These are phyloP conservation scores for Raddia guianensis DNA, from an alignment of 176 grass and related monocot genomes.

Conservation along the genomic window DNA sequence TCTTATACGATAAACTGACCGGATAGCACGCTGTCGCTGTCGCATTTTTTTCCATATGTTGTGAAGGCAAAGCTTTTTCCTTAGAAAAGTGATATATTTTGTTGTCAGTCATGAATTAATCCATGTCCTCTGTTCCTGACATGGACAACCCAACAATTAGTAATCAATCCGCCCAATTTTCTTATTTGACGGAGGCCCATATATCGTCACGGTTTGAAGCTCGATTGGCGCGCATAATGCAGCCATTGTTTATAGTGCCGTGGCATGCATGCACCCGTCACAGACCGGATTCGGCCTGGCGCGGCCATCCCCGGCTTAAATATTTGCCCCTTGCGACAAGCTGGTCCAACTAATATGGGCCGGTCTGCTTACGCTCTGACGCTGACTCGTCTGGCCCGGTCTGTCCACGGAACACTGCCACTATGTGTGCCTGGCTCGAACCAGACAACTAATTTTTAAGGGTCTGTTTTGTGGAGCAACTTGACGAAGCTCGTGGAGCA, in stretches of 20 bases:
- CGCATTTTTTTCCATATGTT: background rate
- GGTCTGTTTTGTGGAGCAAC: too few relatives aligned
- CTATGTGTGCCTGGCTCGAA: too few relatives aligned
- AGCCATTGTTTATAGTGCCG: background rate
- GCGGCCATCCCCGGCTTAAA: conserved; percentile 20
- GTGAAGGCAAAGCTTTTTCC: background rate
- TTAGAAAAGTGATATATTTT: background rate
- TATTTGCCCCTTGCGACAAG: background rate
- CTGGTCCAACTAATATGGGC: conserved; percentile 30
- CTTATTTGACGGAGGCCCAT: conserved; percentile 16
- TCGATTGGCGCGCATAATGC: background rate
- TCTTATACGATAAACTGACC: background rate
- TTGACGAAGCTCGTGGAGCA: too few relatives aligned
- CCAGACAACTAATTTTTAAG: too few relatives aligned
- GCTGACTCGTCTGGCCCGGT: conserved; percentile 6
- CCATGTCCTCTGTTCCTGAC: background rate
- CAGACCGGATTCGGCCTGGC: conserved; percentile 10
- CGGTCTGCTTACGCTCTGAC: conserved; percentile 9
- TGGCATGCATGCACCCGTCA: conserved; percentile 17
- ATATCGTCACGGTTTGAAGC: background rate
- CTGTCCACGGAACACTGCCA: conserved; percentile 7
- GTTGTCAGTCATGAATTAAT: background rate
- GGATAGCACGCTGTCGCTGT: background rate
- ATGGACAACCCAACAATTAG: background rate
- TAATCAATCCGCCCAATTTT: background rate